A percentile compares a stretch with the other conserved stretches of the same genome.
These are phyloP conservation scores for Celoporthe dispersa DNA, from an alignment of 2,329 filamentous ascomycete genomes.

Conservation along the genomic window DNA sequence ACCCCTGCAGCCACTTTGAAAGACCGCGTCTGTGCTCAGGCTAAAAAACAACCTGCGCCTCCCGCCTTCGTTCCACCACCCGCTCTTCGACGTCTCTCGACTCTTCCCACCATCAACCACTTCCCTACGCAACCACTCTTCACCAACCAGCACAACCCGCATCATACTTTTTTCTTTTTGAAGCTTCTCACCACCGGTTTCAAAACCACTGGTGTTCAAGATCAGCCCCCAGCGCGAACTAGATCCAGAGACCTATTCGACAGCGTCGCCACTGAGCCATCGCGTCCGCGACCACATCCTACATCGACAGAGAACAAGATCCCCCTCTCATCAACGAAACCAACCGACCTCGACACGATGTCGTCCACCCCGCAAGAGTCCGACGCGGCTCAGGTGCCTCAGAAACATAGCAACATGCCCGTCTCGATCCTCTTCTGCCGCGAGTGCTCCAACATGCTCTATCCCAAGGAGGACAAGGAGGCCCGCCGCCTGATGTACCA, in stretches of 20 bases:
- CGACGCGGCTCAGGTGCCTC: conserved; percentile 45
- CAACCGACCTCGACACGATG: conserved; percentile 46
- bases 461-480: conserved; percentile 90
- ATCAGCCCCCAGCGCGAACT: too few relatives aligned
- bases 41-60: background rate
- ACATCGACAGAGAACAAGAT: background rate
- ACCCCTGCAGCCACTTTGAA: background rate
- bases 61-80: too few relatives aligned
- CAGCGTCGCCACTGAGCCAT: background rate
- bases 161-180: background rate
- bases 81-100: background rate
- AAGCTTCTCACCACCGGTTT: background rate
- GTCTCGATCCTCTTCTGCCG: conserved; percentile 98
- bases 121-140: background rate
- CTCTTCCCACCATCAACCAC: background rate
- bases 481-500: conserved; percentile 89
- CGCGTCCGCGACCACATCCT: conserved; percentile 11
- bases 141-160: background rate
- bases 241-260: background rate
- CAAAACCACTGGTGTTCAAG: background rate
- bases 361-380: conserved; percentile 59
- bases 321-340: background rate
- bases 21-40: background rate
- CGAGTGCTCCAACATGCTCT: conserved; percentile 98
- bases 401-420: conserved; percentile 68